Evolutionary conservation across 805 yeast genomes (phyloP).

Genomic region (Kuraishia borneana): DNA sequence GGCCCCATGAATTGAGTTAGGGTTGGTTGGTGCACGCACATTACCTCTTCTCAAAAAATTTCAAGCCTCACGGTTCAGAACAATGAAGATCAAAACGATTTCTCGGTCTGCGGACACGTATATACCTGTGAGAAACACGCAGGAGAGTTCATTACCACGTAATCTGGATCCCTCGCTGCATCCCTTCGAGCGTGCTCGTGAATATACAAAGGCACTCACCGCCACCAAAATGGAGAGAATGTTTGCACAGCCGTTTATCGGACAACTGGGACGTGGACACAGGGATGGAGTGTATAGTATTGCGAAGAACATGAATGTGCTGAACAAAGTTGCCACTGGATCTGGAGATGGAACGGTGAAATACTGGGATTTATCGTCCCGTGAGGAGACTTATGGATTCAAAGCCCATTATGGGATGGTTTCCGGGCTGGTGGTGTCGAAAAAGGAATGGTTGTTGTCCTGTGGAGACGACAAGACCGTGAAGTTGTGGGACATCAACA

Average conservation of each 20-base stretch:
- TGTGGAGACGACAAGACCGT: conserved; percentile 88
- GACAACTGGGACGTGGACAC: conserved; percentile 92
- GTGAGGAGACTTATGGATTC: conserved; percentile 65
- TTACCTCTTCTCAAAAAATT: too few species aligned
- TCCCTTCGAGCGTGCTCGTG: conserved; percentile 95
- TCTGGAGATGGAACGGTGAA: conserved; percentile 93
- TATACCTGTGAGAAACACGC: conserved; percentile 85
- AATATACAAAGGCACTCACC: conserved; percentile 85
- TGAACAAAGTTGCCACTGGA: conserved; percentile 79
- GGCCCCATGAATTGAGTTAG: too few species aligned
- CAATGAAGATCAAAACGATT: conserved; percentile 78
- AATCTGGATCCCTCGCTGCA: conserved; percentile 90
- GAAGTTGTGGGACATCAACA: conserved; percentile 76
- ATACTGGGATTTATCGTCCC: conserved; percentile 81
- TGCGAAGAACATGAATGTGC: conserved; percentile 62
- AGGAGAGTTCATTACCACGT: conserved; percentile 77
- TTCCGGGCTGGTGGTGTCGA: conserved; percentile 50
- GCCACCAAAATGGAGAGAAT: conserved; percentile 93
- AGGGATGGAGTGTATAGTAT: conserved; percentile 86
- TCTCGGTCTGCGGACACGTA: conserved; percentile 85
- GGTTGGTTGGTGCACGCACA: too few species aligned
- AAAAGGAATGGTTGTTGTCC: conserved; percentile 45
- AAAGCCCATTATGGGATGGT: conserved; percentile 89
- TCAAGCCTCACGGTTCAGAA: too few species aligned
- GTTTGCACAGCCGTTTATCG: conserved; percentile 96